Evolutionary conservation across 331 rosid species (phyloP).

Genomic region (Ulmus americana): DNA sequence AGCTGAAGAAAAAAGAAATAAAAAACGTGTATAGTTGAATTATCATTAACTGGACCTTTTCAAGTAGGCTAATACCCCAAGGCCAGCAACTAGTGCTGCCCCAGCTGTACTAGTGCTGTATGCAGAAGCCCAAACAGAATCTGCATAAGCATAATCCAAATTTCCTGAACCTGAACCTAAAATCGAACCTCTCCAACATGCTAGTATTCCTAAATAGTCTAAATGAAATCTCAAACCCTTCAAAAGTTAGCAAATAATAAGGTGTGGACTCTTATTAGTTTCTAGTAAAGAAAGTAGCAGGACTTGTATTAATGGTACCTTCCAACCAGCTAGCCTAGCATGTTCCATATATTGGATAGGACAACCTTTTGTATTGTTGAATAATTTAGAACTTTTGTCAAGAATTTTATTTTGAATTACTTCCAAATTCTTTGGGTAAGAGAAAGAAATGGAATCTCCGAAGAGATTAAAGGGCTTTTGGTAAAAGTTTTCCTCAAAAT

Average conservation of each 20-base stretch:
- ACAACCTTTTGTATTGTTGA: too few species aligned
- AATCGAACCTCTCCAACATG: constrained; percentile 25
- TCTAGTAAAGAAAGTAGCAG: background rate
- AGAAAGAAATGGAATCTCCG: too few species aligned
- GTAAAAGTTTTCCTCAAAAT: too few species aligned
- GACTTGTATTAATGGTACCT: constrained; percentile 43
- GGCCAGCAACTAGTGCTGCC: constrained; percentile 66
- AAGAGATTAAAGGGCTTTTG: too few species aligned
- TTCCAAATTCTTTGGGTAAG: too few species aligned
- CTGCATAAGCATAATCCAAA: constrained; percentile 43
- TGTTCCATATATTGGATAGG: too few species aligned
- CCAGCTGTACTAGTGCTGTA: constrained; percentile 62
- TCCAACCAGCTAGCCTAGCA: constrained; percentile 76
- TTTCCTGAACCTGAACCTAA: constrained; percentile 30
- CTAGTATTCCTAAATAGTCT: constrained; percentile 56
- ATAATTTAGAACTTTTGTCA: too few species aligned
- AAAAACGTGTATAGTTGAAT: background rate
- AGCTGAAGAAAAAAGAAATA: background rate
- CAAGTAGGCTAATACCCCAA: constrained; percentile 62
- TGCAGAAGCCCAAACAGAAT: constrained; percentile 63
- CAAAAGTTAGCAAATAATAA: constrained; percentile 8
- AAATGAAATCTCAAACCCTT: constrained; percentile 91
- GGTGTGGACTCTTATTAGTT: too few species aligned
- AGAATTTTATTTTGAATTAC: too few species aligned
- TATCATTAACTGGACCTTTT: constrained; percentile 36